phyloP scores from a whole-genome alignment of 352 stramenopile species.

The Phytophthora kernoviae region DNA sequence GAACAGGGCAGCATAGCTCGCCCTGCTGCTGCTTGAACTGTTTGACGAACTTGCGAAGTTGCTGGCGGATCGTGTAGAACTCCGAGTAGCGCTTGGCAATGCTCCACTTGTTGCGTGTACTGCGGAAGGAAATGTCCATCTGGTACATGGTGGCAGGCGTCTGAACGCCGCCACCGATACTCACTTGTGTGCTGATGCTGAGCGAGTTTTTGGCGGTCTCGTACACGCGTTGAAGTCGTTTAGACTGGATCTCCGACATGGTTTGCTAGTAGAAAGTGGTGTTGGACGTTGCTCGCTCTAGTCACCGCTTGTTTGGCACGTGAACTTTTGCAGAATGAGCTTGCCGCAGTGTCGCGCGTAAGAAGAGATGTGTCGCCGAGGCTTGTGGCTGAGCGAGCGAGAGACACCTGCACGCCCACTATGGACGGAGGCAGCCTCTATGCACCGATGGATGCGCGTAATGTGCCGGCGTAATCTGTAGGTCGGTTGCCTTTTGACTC shows the following conservation, averaged over 20 bases:
- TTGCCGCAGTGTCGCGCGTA: slow-evolving; percentile 4
- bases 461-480: slow-evolving; percentile 13
- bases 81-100: slow-evolving; percentile 89
- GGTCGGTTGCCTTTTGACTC: neutral
- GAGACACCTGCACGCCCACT: slow-evolving; percentile 1
- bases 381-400: slow-evolving; percentile 1
- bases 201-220: slow-evolving; percentile 82
- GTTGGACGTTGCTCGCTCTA: neutral
- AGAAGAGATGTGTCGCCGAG: neutral
- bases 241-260: slow-evolving; percentile 68
- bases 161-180: slow-evolving; percentile 40
- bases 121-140: slow-evolving; percentile 88
- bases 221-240: slow-evolving; percentile 72
- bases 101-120: slow-evolving; percentile 86
- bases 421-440: slow-evolving; percentile 21
- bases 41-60: slow-evolving; percentile 71
- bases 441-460: slow-evolving; percentile 23
- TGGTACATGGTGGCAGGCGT: slow-evolving; percentile 83
- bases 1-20: slow-evolving; percentile 20
- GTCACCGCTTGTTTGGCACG: slow-evolving; percentile 7
- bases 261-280: slow-evolving; percentile 3
- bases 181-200: slow-evolving; percentile 83
- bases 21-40: slow-evolving; percentile 51
- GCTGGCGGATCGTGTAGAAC: slow-evolving; percentile 73
- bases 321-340: slow-evolving; percentile 31